Evolutionary conservation across 1,284 basidiomycete genomes (phyloP), one percentile per base, ranked within the genome.

Genomic region (Testicularia cyperi): DNA sequence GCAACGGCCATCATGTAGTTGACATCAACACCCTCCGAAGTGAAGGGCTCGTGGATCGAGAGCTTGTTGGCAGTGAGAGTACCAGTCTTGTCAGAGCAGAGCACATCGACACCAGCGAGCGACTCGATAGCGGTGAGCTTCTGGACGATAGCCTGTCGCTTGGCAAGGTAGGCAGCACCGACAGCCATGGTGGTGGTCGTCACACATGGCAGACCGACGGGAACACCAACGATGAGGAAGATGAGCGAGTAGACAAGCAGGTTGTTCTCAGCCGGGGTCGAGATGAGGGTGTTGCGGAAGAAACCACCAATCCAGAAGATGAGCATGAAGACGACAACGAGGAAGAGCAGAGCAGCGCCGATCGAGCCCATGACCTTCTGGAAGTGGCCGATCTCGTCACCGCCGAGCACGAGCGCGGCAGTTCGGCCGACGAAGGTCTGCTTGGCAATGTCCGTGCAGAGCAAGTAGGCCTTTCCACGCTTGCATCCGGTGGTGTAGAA

Each of bases 91-190:
- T 83, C 82, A 25, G 81, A 80, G 75, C 82, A 83, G 27, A 83
- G 79, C 22, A 83, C 80, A 58, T 83, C 81, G 51, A 83, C 82
- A 66, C 82, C 82, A 20, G 82, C 82, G 19, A 83, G 78, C 24
- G 80, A 80, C 72, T 83, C 82, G 72, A 83, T 83, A 36, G 82
- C 82, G 12, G 82, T 82, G 32, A 83, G 78, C 74, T 83, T 83
- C 71, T 83, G 82, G n/a, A 83, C 82, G 70, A 83, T 83, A n/a
- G 81, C 82, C 67, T 83, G 79, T 29, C 79, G 77, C 51, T 79
- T 78, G 22, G 82, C 82, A 30, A 83, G 79, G 75, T 82, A 83
- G 6, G 82, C 81, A 27, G 82, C 82, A 42, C 82, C 82, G 58
- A 83, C 82, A 25, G 82, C 82, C 61, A 81, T 77, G 33, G 80